Percentiles rank a stretch among this genome's conserved stretches.
These are phyloP conservation scores for Wilcoxina mikolae DNA, from an alignment of 495 filamentous ascomycete species.

Conservation along the genomic window DNA sequence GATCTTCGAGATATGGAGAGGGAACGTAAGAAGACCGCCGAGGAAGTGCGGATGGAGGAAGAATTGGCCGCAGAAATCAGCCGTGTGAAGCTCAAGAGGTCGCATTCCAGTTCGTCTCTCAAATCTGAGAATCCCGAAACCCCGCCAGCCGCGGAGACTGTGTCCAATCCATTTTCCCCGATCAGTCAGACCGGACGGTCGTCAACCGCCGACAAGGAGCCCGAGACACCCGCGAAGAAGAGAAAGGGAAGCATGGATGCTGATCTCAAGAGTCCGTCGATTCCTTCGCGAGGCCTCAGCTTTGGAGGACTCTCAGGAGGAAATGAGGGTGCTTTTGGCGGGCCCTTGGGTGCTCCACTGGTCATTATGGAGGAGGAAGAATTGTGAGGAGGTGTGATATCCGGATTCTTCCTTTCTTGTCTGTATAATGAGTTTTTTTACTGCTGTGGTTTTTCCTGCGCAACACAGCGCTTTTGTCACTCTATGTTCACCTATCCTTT, in stretches of 20 bases:
- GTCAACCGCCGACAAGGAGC: constrained; percentile 7
- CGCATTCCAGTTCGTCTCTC: constrained; percentile 55
- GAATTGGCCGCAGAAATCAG: constrained; percentile 83
- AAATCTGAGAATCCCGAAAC: constrained; percentile 14
- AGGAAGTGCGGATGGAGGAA: constrained; percentile 69
- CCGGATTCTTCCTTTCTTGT: constrained; percentile 6
- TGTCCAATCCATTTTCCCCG: neutral
- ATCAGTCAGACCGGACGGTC: neutral
- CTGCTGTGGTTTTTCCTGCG: neutral
- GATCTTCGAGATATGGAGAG: constrained; percentile 19
- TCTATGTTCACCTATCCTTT: constrained; percentile 7
- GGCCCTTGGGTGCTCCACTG: constrained; percentile 14
- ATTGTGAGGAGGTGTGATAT: constrained; percentile 8
- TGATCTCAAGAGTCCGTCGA: constrained; percentile 22
- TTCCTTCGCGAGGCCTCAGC: constrained; percentile 18
- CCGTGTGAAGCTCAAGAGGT: constrained; percentile 92
- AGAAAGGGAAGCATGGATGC: constrained; percentile 22
- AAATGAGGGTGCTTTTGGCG: too few relatives aligned
- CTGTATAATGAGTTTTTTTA: constrained; percentile 5
- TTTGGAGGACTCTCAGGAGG: constrained; percentile 24
- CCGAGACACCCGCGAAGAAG: constrained; percentile 26
- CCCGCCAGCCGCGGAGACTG: neutral
- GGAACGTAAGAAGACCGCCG: constrained; percentile 42
- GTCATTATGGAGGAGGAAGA: constrained; percentile 23
- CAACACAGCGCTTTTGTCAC: constrained; percentile 11